A percentile compares a stretch with the other conserved stretches of the same genome.
Evolutionary conservation across 2,329 filamentous ascomycete genomes (phyloP).

Genomic region (Aspergillus sp.): DNA sequence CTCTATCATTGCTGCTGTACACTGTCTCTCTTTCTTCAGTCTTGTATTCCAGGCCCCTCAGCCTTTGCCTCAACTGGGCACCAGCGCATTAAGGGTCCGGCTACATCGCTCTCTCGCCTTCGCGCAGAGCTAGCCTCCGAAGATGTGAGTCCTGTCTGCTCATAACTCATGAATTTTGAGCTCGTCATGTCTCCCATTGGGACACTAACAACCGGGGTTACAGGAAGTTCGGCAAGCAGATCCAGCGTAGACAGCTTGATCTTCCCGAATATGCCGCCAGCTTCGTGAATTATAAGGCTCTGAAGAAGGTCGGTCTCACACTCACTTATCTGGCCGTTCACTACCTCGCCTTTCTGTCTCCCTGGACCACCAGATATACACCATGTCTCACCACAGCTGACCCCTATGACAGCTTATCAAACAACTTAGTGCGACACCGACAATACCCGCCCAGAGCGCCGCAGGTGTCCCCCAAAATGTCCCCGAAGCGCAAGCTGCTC

Average conservation of each 20-base stretch:
- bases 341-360: background rate
- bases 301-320: conserved; percentile 76
- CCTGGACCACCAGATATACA: background rate
- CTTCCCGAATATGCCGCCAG: conserved; percentile 98
- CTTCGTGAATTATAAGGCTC: conserved; percentile 98
- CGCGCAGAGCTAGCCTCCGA: conserved; percentile 11
- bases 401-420: conserved; percentile 80
- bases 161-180: background rate
- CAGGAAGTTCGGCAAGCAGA: conserved; percentile 99
- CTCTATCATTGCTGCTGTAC: conserved; percentile 7
- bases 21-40: conserved; percentile 4
- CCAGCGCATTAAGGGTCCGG: conserved; percentile 12
- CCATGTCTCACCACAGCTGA: conserved; percentile 19
- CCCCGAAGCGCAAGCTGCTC: conserved; percentile 77
- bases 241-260: conserved; percentile 98
- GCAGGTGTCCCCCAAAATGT: conserved; percentile 43
- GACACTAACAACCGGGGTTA: conserved; percentile 14
- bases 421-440: conserved; percentile 89
- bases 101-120: conserved; percentile 9
- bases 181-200: background rate
- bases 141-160: conserved; percentile 22
- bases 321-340: conserved; percentile 1
- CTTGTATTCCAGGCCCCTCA: background rate
- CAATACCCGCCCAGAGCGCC: conserved; percentile 74
- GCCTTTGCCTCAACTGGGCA: conserved; percentile 6